These are phyloP conservation scores for Boletus tomentosulus DNA, from an alignment of 768 basidiomycete genomes.

Conservation along the genomic window DNA sequence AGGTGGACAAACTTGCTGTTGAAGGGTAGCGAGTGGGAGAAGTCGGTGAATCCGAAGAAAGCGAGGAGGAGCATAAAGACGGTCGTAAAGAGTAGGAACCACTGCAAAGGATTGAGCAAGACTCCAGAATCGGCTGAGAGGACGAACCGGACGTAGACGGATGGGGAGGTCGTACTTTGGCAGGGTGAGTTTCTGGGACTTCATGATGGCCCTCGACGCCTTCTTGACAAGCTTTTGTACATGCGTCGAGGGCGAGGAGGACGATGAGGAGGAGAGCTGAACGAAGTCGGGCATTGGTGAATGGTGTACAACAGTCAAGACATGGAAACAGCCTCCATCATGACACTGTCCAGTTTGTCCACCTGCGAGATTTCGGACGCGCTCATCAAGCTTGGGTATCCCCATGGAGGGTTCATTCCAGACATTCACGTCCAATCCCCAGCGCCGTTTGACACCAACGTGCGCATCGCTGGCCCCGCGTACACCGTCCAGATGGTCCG, in stretches of 20 bases:
- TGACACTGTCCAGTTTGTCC: conserved; percentile 41
- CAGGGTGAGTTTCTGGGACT: conserved; percentile 57
- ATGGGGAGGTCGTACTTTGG: conserved; percentile 69
- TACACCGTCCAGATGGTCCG: conserved; percentile 86
- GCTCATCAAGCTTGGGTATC: conserved; percentile 69
- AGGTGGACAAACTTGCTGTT: conserved; percentile 83
- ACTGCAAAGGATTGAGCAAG: conserved; percentile 42
- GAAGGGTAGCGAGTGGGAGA: conserved; percentile 57
- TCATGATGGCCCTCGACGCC: conserved; percentile 62
- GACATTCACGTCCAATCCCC: conserved; percentile 58
- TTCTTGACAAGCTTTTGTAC: conserved; percentile 39
- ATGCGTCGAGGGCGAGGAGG: conserved; percentile 7
- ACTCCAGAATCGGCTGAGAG: background rate
- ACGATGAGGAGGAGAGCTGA: conserved; percentile 7
- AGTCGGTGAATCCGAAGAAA: conserved; percentile 74
- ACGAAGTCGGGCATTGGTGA: conserved; percentile 10
- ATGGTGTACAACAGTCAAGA: background rate
- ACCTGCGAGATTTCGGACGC: conserved; percentile 89
- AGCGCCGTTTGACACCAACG: conserved; percentile 21
- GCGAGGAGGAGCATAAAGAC: conserved; percentile 67
- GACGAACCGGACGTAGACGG: conserved; percentile 63
- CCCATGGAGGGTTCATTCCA: conserved; percentile 76
- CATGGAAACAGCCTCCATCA: conserved; percentile 10
- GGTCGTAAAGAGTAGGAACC: conserved; percentile 74
- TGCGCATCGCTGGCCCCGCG: conserved; percentile 67